These are phyloP conservation scores for Pseudopithomyces chartarum DNA, from an alignment of 2,329 filamentous ascomycete genomes.

Conservation along the genomic window DNA sequence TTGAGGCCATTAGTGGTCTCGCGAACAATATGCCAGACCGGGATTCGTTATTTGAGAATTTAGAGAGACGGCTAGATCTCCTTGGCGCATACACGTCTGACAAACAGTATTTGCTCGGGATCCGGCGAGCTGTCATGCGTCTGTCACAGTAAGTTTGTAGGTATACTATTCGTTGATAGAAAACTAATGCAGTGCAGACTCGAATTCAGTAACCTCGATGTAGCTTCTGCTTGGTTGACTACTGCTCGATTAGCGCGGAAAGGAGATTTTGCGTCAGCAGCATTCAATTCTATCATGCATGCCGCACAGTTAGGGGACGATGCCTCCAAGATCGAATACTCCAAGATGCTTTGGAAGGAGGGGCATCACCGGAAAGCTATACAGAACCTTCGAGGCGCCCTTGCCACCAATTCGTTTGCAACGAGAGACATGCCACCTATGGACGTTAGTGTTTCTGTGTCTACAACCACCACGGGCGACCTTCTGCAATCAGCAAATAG, in stretches of 20 bases:
- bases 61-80: slow-evolving; percentile 82
- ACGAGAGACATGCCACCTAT: slow-evolving; percentile 45
- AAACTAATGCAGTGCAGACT: slow-evolving; percentile 41
- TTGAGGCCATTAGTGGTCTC: slow-evolving; percentile 72
- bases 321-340: slow-evolving; percentile 91
- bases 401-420: slow-evolving; percentile 78
- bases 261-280: slow-evolving; percentile 79
- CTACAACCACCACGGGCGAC: slow-evolving; percentile 46
- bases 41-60: slow-evolving; percentile 52
- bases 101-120: slow-evolving; percentile 89
- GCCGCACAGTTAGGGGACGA: slow-evolving; percentile 83
- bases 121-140: slow-evolving; percentile 87
- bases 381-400: slow-evolving; percentile 84
- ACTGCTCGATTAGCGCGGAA: slow-evolving; percentile 88
- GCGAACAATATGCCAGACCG: slow-evolving; percentile 41
- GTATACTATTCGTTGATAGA: background rate
- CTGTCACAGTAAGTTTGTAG: slow-evolving; percentile 63
- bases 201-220: slow-evolving; percentile 71
- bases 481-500: slow-evolving; percentile 56
- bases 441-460: slow-evolving; percentile 40
- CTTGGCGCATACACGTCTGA: slow-evolving; percentile 88
- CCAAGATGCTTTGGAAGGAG: slow-evolving; percentile 89
- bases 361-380: slow-evolving; percentile 95
- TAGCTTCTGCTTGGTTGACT: slow-evolving; percentile 83
- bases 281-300: slow-evolving; percentile 91